A percentile compares a stretch with the other conserved stretches of the same genome.
phyloP scores from a whole-genome alignment of 805 yeast species.

The Zygosaccharomyces siamensis region DNA sequence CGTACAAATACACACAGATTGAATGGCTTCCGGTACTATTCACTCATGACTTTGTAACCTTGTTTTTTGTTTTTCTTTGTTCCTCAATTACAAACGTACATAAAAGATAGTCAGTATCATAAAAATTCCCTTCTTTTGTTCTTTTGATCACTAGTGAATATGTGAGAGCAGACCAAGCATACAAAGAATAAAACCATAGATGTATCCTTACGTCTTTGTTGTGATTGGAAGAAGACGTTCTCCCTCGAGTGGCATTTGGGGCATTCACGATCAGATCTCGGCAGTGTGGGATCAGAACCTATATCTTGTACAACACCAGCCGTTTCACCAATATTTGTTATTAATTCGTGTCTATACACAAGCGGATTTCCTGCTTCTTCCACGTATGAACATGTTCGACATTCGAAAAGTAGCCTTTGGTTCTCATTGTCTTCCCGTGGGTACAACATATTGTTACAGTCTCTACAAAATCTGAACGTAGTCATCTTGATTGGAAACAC shows the following conservation, averaged over 20 bases:
- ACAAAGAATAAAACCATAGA: slow-evolving; percentile 93
- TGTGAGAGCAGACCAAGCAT: slow-evolving; percentile 79
- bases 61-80: slow-evolving; percentile 2
- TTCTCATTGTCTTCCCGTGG: slow-evolving; percentile 90
- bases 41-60: not conserved
- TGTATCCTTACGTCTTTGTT: slow-evolving; percentile 91
- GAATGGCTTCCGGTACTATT: slow-evolving; percentile 2
- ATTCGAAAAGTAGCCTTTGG: slow-evolving; percentile 69
- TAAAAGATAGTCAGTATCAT: slow-evolving; percentile 1
- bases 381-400: slow-evolving; percentile 91
- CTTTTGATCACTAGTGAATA: slow-evolving; percentile 40
- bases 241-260: slow-evolving; percentile 83
- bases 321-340: slow-evolving; percentile 85
- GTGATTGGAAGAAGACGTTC: slow-evolving; percentile 95
- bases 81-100: slow-evolving; percentile 10
- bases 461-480: slow-evolving; percentile 92
- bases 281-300: slow-evolving; percentile 96
- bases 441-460: slow-evolving; percentile 95
- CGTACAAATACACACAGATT: slow-evolving; percentile 1
- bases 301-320: slow-evolving; percentile 97
- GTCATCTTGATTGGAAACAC: slow-evolving; percentile 48
- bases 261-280: slow-evolving; percentile 90
- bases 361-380: slow-evolving; percentile 85
- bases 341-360: slow-evolving; percentile 88
- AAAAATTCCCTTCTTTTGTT: slow-evolving; percentile 35